Conservation (phyloP, 805 yeast genomes). For the Clavispora santaluciae region DNA sequence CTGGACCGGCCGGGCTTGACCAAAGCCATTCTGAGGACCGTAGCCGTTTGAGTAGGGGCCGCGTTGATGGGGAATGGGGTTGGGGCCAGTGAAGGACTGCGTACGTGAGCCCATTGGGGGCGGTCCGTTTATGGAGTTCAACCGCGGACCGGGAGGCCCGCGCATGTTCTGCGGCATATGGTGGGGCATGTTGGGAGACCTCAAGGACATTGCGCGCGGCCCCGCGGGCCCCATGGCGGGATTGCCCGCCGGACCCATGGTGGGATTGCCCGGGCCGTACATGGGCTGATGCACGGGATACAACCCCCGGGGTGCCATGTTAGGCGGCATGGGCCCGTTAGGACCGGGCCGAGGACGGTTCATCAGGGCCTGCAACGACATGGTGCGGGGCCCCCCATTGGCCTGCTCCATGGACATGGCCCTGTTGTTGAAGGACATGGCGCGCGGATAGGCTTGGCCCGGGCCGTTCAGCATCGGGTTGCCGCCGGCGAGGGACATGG, state of each 20-base stretch:
- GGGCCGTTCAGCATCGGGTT: conserved; percentile 23
- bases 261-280: not conserved
- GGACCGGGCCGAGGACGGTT: conserved; percentile 1
- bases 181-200: not conserved
- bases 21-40: not conserved
- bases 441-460: conserved; percentile 21
- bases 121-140: conserved; percentile 10
- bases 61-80: not conserved
- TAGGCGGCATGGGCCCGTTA: not conserved
- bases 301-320: not conserved
- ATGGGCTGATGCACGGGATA: not conserved
- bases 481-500: conserved; percentile 35
- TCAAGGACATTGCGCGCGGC: conserved; percentile 2
- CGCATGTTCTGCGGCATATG: not conserved
- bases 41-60: not conserved
- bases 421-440: conserved; percentile 27
- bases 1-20: not conserved
- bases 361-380: conserved; percentile 35
- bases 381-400: conserved; percentile 36
- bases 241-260: not conserved
- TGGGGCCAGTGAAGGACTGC: conserved; percentile 3
- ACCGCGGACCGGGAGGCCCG: conserved; percentile 8
- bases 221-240: not conserved
- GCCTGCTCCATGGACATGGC: conserved; percentile 19
- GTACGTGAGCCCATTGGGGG: conserved; percentile 1